Conservation (phyloP, 495 filamentous ascomycete species). For the Aspergillus baeticus region DNA sequence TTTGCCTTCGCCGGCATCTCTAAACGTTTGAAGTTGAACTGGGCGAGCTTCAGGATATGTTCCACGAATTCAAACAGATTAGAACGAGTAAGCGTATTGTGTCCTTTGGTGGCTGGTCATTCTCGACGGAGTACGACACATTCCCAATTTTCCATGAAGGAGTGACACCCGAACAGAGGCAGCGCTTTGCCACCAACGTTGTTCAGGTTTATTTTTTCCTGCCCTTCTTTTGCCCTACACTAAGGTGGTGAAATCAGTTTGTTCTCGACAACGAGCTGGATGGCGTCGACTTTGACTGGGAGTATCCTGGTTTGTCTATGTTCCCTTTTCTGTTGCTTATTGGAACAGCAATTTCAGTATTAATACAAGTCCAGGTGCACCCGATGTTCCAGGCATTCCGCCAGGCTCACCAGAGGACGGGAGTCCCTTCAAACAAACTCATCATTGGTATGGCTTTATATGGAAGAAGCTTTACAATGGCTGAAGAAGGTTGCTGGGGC, state of each 20-base stretch:
- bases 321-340: too few relatives aligned
- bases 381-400: slow-evolving; percentile 41
- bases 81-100: slow-evolving; percentile 29
- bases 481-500: neutral
- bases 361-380: slow-evolving; percentile 5
- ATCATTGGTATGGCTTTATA: neutral
- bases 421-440: neutral
- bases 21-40: slow-evolving; percentile 26
- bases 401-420: slow-evolving; percentile 17
- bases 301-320: slow-evolving; percentile 3
- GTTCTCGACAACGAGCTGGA: neutral
- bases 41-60: slow-evolving; percentile 11
- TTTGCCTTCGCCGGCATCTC: slow-evolving; percentile 42
- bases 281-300: slow-evolving; percentile 6
- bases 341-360: neutral
- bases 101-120: slow-evolving; percentile 47
- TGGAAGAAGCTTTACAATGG: slow-evolving; percentile 1
- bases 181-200: slow-evolving; percentile 15
- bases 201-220: neutral
- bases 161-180: neutral
- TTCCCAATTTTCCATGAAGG: slow-evolving; percentile 37
- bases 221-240: too few relatives aligned
- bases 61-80: slow-evolving; percentile 24
- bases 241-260: too few relatives aligned
- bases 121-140: slow-evolving; percentile 35